These are phyloP conservation scores for Euphorbia peplus DNA, from an alignment of 345 rosid genomes.

Conservation along the genomic window DNA sequence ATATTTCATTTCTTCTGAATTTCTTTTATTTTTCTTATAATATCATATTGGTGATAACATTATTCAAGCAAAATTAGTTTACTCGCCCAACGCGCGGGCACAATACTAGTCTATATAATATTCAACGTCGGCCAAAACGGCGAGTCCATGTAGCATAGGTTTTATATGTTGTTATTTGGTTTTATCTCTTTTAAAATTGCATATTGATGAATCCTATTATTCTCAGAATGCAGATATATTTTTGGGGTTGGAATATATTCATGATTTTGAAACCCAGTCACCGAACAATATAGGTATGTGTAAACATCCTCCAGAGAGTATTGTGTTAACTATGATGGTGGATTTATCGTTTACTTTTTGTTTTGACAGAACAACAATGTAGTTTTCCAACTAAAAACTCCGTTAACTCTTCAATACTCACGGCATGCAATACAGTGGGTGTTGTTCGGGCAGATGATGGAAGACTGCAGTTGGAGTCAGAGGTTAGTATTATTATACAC, in stretches of 20 bases:
- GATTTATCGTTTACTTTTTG: not conserved
- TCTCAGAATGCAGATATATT: slow-evolving; percentile 33
- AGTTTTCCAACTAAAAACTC: slow-evolving; percentile 7
- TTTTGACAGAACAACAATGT: not conserved
- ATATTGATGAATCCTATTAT: slow-evolving; percentile 4
- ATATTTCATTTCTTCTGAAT: no score
- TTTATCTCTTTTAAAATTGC: not conserved
- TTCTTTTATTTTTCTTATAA: no score
- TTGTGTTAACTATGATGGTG: not conserved
- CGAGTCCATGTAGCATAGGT: no score
- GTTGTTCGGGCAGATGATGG: slow-evolving; percentile 18
- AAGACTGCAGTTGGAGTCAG: slow-evolving; percentile 24
- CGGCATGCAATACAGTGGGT: slow-evolving; percentile 5
- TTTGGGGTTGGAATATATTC: slow-evolving; percentile 28
- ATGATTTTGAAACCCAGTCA: slow-evolving; percentile 24
- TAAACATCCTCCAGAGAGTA: no score
- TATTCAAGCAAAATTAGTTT: no score
- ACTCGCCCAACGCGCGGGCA: no score
- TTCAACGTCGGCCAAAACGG: no score
- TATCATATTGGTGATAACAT: no score
- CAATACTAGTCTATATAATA: no score
- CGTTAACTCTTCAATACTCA: slow-evolving; percentile 10
- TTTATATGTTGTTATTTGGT: not conserved
- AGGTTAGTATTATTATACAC: slow-evolving; percentile 33
- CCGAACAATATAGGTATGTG: slow-evolving; percentile 18